Evolutionary conservation across 164 flowering plant genomes (phyloP), one percentile per base, ranked within the genome.

Genomic region (Liriodendron chinense): DNA sequence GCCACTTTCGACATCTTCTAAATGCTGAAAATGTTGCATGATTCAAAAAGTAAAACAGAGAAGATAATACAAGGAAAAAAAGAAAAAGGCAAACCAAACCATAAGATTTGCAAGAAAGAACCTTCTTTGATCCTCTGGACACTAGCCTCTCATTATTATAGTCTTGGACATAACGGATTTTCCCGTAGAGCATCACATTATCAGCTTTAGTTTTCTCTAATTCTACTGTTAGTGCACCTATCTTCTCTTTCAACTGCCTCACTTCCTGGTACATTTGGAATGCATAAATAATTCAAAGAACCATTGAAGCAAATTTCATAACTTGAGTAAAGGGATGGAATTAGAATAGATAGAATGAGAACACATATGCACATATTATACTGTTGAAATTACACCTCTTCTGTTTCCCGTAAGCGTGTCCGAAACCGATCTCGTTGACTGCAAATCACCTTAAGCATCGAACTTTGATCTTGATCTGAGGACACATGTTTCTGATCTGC

Each of bases 391-490:
- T 69, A 25, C 70, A 94, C 99, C 92, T 96, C 98, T 86, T 96
- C 99, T 63, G 97, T 88, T 84, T 96, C 98, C 70, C 87, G 83
- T 82, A 96, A 85, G 23, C 99, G 98, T 71, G 90, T 77, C 26
- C 98, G 84, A 74, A 96, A 96, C 74, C 99, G 92, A 82, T 96
- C 99, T 70, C 99, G 84, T 78, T 96, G 99, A 79, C 85, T 96
- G 85, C 98, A 94, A 50, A 96, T 96, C 76, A 96, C 98, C 83
- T 87, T 94, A 34, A 96, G 97, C 99, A 96, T 96, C 71, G 99
- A 96, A 81, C 88, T 94, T 77, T 96, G 98, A 82, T 96, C 99
- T 82, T 91, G 94, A 74, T 91, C 98, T 28, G 87, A 76, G 53
- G 92, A 79, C 74, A 71, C 81, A 78, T 85, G 91, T 76, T 84